Conservation (phyloP, 441 rosid species). For the Monsonia emarginata region DNA sequence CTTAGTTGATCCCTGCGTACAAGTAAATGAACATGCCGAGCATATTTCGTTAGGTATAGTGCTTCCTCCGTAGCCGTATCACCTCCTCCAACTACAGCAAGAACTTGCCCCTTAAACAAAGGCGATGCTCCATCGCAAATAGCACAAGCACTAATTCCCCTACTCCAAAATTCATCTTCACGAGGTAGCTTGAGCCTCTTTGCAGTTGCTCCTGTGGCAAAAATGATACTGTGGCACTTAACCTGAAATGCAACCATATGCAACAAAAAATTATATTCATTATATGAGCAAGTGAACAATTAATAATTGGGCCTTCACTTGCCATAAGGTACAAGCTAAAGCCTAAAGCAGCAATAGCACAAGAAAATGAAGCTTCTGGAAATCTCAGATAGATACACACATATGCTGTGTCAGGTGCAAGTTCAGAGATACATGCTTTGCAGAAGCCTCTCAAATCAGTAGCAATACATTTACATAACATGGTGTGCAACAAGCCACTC, state of each 20-base stretch:
- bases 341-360: neutral
- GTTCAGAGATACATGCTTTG: neutral
- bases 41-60: conserved; percentile 80
- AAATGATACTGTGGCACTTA: conserved; percentile 67
- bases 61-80: conserved; percentile 99
- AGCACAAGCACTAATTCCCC: conserved; percentile 98
- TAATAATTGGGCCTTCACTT: neutral
- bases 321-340: neutral
- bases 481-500: neutral
- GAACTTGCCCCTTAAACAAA: conserved; percentile 84
- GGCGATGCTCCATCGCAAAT: conserved; percentile 99
- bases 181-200: conserved; percentile 68
- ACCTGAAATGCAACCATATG: conserved; percentile 39
- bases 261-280: neutral
- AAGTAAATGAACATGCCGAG: conserved; percentile 90
- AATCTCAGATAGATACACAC: neutral
- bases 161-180: conserved; percentile 96
- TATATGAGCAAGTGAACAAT: neutral
- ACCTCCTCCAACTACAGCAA: conserved; percentile 97
- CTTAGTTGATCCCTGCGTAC: conserved; percentile 77
- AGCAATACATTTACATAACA: neutral
- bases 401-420: neutral
- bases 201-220: conserved; percentile 93
- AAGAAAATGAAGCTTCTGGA: neutral
- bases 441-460: neutral